A percentile compares a stretch with the other conserved stretches of the same genome.
These are phyloP conservation scores for Solanum bulbocastanum DNA, from an alignment of 257 asterid genomes.

Conservation along the genomic window DNA sequence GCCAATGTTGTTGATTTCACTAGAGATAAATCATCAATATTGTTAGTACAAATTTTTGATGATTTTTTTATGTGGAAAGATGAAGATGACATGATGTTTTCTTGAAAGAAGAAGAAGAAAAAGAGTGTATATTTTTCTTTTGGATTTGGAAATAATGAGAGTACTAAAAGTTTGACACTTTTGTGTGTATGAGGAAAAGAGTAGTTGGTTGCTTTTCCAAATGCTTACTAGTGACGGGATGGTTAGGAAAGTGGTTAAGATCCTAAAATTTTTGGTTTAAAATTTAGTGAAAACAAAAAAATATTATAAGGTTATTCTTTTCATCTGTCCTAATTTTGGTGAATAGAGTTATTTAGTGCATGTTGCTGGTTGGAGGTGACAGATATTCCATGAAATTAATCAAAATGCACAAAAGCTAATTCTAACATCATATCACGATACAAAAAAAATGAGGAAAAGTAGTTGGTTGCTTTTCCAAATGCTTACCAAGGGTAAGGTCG, in stretches of 20 bases:
- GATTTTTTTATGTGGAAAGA: constrained; percentile 12
- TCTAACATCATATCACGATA: neutral
- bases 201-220: neutral
- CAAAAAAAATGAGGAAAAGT: too few relatives aligned
- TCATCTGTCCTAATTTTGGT: neutral
- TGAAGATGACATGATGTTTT: neutral
- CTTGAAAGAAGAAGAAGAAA: neutral
- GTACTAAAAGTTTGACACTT: neutral
- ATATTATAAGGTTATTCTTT: too few relatives aligned
- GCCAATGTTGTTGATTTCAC: constrained; percentile 59
- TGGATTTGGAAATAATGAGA: neutral
- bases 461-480: neutral
- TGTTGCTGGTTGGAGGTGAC: too few relatives aligned
- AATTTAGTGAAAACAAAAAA: too few relatives aligned
- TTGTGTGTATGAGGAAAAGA: neutral
- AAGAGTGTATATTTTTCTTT: neutral
- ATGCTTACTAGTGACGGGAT: neutral
- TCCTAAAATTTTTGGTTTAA: too few relatives aligned
- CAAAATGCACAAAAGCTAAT: too few relatives aligned
- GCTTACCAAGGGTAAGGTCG: neutral
- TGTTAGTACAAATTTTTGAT: neutral
- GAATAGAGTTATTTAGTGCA: too few relatives aligned
- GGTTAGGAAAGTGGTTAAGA: too few relatives aligned
- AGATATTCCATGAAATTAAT: too few relatives aligned
- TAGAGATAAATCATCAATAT: constrained; percentile 22